A percentile compares a stretch with the other conserved stretches of the same genome.
phyloP scores from a whole-genome alignment of 2,329 filamentous ascomycete genomes.

The Blastomyces parvus region DNA sequence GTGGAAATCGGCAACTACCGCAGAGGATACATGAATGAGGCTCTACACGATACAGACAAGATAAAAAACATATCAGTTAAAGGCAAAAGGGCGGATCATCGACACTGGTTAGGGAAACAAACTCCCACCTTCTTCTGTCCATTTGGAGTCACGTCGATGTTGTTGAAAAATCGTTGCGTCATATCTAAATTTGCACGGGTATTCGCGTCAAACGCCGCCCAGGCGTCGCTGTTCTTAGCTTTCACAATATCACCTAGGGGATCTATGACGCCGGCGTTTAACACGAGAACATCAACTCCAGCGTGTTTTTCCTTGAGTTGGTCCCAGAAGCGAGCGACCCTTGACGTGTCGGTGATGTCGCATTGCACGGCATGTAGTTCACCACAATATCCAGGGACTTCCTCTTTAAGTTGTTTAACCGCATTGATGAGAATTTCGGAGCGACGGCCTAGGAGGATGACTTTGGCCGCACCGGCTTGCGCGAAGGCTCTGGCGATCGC shows the following conservation, averaged over 20 bases:
- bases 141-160: not conserved
- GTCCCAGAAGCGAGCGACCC: not conserved
- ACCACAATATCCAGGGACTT: not conserved
- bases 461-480: not conserved
- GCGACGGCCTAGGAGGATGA: conserved; percentile 4
- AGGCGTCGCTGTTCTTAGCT: not conserved
- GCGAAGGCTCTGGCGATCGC: conserved; percentile 4
- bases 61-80: not conserved
- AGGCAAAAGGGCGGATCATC: not conserved
- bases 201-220: not conserved
- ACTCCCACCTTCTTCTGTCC: not conserved
- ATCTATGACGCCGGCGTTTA: not conserved
- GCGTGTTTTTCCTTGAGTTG: not conserved
- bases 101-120: not conserved
- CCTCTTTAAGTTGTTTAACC: not conserved
- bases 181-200: not conserved
- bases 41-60: not conserved
- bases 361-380: not conserved
- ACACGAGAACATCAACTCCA: conserved; percentile 2
- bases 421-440: not conserved
- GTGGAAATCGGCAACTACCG: not conserved
- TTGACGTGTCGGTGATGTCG: not conserved
- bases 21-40: not conserved
- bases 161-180: not conserved
- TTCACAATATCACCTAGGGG: not conserved